phyloP scores from a whole-genome alignment of 306 rosid species.

The Vachellia collinsii region DNA sequence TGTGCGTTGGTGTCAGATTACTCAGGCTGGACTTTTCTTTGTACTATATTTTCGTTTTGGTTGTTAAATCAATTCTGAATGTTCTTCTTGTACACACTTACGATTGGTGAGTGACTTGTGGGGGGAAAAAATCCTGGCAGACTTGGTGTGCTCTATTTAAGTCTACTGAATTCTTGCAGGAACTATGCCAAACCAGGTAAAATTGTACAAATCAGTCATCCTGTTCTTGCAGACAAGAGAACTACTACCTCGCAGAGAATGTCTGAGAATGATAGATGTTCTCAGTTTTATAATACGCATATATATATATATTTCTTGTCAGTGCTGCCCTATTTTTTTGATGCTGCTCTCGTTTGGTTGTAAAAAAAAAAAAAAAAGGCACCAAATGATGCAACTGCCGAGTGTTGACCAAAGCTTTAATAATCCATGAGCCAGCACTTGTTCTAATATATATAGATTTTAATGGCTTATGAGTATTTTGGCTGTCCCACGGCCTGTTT shows the following conservation, averaged over 20 bases:
- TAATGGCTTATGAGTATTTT: no score
- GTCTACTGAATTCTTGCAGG: conserved; percentile 61
- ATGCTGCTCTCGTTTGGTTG: no score
- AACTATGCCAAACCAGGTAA: conserved; percentile 69
- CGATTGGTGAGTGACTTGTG: background rate
- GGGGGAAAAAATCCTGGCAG: conserved; percentile 40
- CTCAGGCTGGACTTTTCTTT: conserved; percentile 12
- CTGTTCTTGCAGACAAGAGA: conserved; percentile 41
- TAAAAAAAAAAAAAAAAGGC: no score
- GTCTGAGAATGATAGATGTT: conserved; percentile 35
- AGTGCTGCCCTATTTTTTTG: no score
- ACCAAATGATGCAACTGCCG: no score
- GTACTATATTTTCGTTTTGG: background rate
- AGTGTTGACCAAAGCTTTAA: no score
- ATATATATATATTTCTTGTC: no score
- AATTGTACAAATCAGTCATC: conserved; percentile 40
- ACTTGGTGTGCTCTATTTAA: conserved; percentile 77
- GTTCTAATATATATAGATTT: no score
- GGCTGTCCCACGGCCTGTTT: no score
- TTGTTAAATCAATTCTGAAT: background rate
- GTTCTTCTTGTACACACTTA: background rate
- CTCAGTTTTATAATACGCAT: conserved; percentile 11
- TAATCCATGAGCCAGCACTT: no score
- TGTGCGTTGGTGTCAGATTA: conserved; percentile 6
- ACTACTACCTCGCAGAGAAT: conserved; percentile 40